phyloP scores from a whole-genome alignment of 1,139 yeast species.

The Candida labiduridarum region DNA sequence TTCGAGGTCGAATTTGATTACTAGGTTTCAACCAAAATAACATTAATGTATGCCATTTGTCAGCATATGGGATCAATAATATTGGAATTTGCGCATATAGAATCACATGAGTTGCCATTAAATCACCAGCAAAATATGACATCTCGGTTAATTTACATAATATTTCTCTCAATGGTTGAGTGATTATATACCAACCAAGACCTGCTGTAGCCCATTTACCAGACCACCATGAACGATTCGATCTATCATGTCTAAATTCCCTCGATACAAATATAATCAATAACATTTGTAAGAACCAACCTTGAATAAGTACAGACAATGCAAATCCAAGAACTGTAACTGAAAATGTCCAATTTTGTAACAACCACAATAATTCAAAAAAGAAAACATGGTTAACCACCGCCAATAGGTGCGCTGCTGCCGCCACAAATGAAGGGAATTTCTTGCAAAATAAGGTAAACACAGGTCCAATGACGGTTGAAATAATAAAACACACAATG shows the following conservation, averaged over 20 bases:
- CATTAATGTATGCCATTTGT: constrained; percentile 77
- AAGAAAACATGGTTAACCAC: constrained; percentile 44
- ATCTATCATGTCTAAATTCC: constrained; percentile 52
- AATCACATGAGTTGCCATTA: constrained; percentile 53
- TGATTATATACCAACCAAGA: constrained; percentile 49
- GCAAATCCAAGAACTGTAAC: constrained; percentile 52
- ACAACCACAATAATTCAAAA: constrained; percentile 53
- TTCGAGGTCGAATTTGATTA: constrained; percentile 45
- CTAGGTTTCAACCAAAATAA: constrained; percentile 81
- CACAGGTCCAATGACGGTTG: constrained; percentile 51
- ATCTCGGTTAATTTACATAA: constrained; percentile 56
- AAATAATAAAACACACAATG: constrained; percentile 39
- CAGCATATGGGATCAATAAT: constrained; percentile 57
- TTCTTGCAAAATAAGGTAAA: constrained; percentile 33
- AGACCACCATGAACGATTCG: constrained; percentile 69
- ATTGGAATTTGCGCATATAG: constrained; percentile 55
- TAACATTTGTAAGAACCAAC: constrained; percentile 42
- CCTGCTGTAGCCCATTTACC: constrained; percentile 63
- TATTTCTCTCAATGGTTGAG: constrained; percentile 59
- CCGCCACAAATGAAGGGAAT: constrained; percentile 49
- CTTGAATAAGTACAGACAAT: constrained; percentile 43
- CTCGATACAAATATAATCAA: constrained; percentile 45
- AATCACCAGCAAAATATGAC: constrained; percentile 57
- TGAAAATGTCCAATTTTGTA: constrained; percentile 56
- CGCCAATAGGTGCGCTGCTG: constrained; percentile 45